Evolutionary conservation across 495 filamentous ascomycete genomes (phyloP).

Genomic region (Friedmanniomyces endolithicus): DNA sequence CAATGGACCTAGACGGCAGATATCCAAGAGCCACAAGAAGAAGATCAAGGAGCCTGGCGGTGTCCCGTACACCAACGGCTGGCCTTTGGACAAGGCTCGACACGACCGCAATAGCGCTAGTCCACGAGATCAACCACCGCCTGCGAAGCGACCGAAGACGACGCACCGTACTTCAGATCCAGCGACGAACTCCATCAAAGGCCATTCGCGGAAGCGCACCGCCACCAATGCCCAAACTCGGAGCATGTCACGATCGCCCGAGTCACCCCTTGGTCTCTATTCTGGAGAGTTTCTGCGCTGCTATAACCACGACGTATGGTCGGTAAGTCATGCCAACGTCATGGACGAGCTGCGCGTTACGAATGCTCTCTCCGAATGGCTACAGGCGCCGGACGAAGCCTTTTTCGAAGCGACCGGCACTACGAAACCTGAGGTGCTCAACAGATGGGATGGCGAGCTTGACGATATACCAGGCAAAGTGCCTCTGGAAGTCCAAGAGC

Average conservation of each 20-base stretch:
- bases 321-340: constrained; percentile 47
- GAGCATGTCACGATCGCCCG: constrained; percentile 43
- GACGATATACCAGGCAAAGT: constrained; percentile 40
- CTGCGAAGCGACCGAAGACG: constrained; percentile 62
- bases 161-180: constrained; percentile 57
- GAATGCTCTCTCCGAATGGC: constrained; percentile 57
- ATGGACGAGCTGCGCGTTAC: constrained; percentile 58
- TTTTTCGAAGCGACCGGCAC: constrained; percentile 33
- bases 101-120: constrained; percentile 38
- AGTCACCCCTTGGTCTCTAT: constrained; percentile 33
- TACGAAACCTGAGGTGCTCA: constrained; percentile 39
- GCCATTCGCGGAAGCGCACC: constrained; percentile 41
- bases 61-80: constrained; percentile 30
- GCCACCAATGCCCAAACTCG: constrained; percentile 32
- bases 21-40: constrained; percentile 38
- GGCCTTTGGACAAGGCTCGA: constrained; percentile 29
- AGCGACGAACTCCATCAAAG: constrained; percentile 28
- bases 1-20: constrained; percentile 39
- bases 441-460: constrained; percentile 40
- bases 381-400: constrained; percentile 41
- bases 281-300: constrained; percentile 57
- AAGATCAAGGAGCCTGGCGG: constrained; percentile 50
- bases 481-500: constrained; percentile 15
- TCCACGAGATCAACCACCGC: constrained; percentile 46
- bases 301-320: constrained; percentile 47